Evolutionary conservation across 2,329 filamentous ascomycete genomes (phyloP).

Genomic region (Fusarium sp.): DNA sequence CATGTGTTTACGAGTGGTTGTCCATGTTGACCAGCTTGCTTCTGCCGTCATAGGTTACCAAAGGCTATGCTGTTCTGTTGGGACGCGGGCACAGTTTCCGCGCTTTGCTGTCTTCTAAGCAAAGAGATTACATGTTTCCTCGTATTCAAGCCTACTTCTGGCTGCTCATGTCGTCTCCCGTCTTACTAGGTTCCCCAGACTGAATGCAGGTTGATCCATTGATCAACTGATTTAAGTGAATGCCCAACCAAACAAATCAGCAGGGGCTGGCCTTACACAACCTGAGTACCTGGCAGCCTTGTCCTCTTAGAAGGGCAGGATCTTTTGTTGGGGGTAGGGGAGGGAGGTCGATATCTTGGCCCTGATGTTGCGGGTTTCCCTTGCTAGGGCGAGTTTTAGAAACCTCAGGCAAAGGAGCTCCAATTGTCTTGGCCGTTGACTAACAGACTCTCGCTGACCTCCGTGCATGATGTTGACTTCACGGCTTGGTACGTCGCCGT

Average conservation of each 20-base stretch:
- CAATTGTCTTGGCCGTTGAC: constrained; percentile 28
- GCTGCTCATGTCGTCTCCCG: constrained; percentile 35
- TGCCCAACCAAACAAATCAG: constrained; percentile 11
- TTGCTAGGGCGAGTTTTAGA: constrained; percentile 35
- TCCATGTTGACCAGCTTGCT: constrained; percentile 13
- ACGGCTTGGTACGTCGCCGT: constrained; percentile 16
- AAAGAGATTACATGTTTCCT: constrained; percentile 33
- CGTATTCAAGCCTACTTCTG: constrained; percentile 32
- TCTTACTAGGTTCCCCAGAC: constrained; percentile 27
- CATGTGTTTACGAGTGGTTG: constrained; percentile 18
- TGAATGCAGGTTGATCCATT: constrained; percentile 28
- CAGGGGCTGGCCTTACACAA: constrained; percentile 26
- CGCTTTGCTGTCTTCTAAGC: constrained; percentile 26
- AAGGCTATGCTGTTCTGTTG: constrained; percentile 9
- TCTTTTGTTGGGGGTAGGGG: constrained; percentile 40
- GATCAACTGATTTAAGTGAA: constrained; percentile 31
- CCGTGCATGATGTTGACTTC: constrained; percentile 47
- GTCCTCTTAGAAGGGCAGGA: constrained; percentile 31
- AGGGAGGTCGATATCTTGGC: constrained; percentile 39
- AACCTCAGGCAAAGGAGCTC: constrained; percentile 39
- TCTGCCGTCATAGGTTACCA: constrained; percentile 21
- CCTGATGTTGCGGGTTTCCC: constrained; percentile 40
- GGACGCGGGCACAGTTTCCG: constrained; percentile 10
- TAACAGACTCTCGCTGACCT: constrained; percentile 34
- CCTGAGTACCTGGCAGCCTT: constrained; percentile 34